Conservation (phyloP, 176 grass and related monocot species). For the Guadua angustifolia region DNA sequence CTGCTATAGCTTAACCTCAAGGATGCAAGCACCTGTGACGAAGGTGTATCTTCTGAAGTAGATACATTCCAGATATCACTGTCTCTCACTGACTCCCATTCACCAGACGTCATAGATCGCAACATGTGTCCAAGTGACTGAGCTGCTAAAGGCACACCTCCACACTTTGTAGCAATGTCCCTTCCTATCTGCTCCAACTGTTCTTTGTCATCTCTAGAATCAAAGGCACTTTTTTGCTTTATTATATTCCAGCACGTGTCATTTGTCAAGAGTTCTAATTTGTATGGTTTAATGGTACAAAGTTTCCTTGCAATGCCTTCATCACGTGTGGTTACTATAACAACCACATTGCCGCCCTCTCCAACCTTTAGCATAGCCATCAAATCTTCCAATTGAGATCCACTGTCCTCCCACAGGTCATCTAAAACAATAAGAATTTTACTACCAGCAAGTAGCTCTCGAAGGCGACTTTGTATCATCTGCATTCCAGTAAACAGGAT, state of each 20-base stretch:
- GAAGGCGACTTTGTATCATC: background rate
- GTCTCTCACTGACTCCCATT: background rate
- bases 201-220: background rate
- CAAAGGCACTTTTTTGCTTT: slow-evolving; percentile 8
- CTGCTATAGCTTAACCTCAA: slow-evolving; percentile 24
- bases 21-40: slow-evolving; percentile 1
- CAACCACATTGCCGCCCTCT: background rate
- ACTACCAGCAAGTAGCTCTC: background rate
- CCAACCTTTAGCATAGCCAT: background rate
- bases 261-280: slow-evolving; percentile 13
- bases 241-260: slow-evolving; percentile 42
- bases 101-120: background rate
- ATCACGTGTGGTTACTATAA: slow-evolving; percentile 39
- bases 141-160: slow-evolving; percentile 46
- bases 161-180: slow-evolving; percentile 41
- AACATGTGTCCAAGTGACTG: slow-evolving; percentile 37
- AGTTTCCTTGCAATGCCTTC: slow-evolving; percentile 7
- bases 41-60: background rate
- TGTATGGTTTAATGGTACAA: background rate
- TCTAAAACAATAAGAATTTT: slow-evolving; percentile 42
- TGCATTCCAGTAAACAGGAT: background rate
- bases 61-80: slow-evolving; percentile 27
- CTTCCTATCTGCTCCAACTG: background rate
- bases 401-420: slow-evolving; percentile 36
- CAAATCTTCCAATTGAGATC: background rate